A percentile compares a stretch with the other conserved stretches of the same genome.
These are phyloP conservation scores for Gracilaria caudata DNA, from an alignment of 23 red algal genomes.

Conservation along the genomic window DNA sequence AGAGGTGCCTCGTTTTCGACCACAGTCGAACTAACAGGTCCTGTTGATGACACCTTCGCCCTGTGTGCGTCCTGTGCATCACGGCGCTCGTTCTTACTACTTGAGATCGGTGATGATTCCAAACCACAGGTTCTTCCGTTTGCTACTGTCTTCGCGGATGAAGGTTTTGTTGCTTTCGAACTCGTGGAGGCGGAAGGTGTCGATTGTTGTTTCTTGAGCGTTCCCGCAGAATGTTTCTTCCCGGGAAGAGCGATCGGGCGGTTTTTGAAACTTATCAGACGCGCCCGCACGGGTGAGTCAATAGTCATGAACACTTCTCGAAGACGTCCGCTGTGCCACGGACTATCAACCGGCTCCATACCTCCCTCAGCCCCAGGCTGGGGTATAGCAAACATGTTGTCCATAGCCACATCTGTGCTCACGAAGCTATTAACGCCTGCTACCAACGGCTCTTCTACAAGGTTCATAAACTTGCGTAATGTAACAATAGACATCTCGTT, in stretches of 20 bases:
- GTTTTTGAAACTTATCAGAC: slow-evolving; percentile 36
- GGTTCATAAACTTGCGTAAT: slow-evolving; percentile 88
- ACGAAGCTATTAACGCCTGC: slow-evolving; percentile 62
- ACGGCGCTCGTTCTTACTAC: background rate
- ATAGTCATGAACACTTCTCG: slow-evolving; percentile 45
- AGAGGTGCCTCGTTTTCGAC: background rate
- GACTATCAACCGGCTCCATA: slow-evolving; percentile 30
- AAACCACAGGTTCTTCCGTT: background rate
- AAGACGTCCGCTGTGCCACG: slow-evolving; percentile 28
- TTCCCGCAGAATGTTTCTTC: background rate
- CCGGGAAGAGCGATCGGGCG: slow-evolving; percentile 19
- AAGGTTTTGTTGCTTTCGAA: background rate
- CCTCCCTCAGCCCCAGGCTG: slow-evolving; percentile 47
- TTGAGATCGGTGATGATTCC: too few species aligned
- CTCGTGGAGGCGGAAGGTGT: background rate
- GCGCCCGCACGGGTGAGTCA: slow-evolving; percentile 7
- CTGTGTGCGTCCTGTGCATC: too few species aligned
- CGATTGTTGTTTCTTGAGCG: background rate
- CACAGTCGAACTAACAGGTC: background rate
- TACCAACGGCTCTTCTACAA: slow-evolving; percentile 87
- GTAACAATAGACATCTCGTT: slow-evolving; percentile 48
- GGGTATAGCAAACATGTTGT: slow-evolving; percentile 70
- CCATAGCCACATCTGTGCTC: slow-evolving; percentile 75
- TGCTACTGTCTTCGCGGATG: background rate
- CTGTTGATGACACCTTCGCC: background rate